These are phyloP conservation scores for Auriscalpium orientale DNA, from an alignment of 768 basidiomycete genomes.

Conservation along the genomic window DNA sequence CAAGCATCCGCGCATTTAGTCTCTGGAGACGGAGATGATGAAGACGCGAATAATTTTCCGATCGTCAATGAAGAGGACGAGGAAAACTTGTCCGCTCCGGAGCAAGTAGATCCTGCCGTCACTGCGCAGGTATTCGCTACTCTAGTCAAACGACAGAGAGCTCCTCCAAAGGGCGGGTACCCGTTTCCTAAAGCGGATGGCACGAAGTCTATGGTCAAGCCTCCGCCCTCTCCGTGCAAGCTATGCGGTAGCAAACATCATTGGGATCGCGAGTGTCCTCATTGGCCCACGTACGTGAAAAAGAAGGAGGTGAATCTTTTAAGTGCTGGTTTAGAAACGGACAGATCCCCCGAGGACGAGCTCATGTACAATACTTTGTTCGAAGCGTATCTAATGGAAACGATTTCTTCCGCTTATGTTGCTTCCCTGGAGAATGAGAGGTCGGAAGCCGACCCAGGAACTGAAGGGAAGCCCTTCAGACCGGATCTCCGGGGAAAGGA, in stretches of 20 bases:
- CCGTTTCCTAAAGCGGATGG: background rate
- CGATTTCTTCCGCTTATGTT: background rate
- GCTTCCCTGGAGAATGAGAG: background rate
- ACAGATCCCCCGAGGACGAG: conserved; percentile 24
- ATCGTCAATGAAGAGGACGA: no score
- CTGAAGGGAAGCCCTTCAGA: no score
- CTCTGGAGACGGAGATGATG: no score
- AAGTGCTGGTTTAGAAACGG: background rate
- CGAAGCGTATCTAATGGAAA: background rate
- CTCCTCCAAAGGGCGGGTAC: background rate
- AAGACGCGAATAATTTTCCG: no score
- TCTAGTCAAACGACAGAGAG: background rate
- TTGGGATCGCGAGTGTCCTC: conserved; percentile 28
- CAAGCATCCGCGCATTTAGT: no score
- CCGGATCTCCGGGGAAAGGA: no score
- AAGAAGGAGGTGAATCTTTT: conserved; percentile 15
- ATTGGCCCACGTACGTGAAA: conserved; percentile 14
- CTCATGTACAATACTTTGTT: conserved; percentile 19
- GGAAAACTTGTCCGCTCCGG: no score
- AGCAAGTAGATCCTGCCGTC: no score
- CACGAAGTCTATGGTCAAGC: background rate
- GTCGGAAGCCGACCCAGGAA: no score
- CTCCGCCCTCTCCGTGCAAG: background rate
- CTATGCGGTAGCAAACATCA: conserved; percentile 26
- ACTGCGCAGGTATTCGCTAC: no score